These are phyloP conservation scores for Periconia sp. DNA, from an alignment of 2,329 filamentous ascomycete genomes.

Conservation along the genomic window DNA sequence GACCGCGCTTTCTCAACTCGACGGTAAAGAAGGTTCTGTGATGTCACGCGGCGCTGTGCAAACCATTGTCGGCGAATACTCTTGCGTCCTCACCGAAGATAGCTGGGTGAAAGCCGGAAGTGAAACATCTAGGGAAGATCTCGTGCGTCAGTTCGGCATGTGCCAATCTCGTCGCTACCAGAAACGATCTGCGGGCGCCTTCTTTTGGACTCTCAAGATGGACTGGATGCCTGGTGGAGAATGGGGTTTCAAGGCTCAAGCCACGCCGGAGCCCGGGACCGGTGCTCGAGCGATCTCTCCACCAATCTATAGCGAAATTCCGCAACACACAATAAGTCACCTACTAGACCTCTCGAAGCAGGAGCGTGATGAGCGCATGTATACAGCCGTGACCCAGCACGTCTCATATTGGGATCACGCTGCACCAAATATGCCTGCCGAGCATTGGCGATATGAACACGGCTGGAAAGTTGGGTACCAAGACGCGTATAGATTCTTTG, in stretches of 20 bases:
- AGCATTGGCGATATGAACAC: constrained; percentile 61
- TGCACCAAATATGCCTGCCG: constrained; percentile 52
- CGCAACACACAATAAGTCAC: constrained; percentile 38
- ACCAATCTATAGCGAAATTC: constrained; percentile 40
- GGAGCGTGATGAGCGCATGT: constrained; percentile 45
- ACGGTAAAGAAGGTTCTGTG: constrained; percentile 56
- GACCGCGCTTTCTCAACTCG: constrained; percentile 53
- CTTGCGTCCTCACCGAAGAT: constrained; percentile 60
- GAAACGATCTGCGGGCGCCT: constrained; percentile 57
- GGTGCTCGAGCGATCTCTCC: constrained; percentile 36
- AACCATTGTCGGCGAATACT: constrained; percentile 64
- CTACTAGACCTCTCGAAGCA: constrained; percentile 49
- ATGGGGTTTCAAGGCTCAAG: constrained; percentile 65
- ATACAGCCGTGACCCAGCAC: constrained; percentile 50
- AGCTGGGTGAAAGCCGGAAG: constrained; percentile 52
- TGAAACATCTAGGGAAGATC: constrained; percentile 43
- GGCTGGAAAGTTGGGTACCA: constrained; percentile 63
- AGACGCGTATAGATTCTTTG: constrained; percentile 62
- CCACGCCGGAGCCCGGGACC: constrained; percentile 45
- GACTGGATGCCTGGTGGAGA: constrained; percentile 67
- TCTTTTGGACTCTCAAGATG: constrained; percentile 69
- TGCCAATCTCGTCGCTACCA: constrained; percentile 58
- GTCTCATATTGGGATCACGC: constrained; percentile 57
- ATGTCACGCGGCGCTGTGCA: constrained; percentile 58
- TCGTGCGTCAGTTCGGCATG: constrained; percentile 55